phyloP scores from a whole-genome alignment of 495 filamentous ascomycete genomes.

The Halenospora varia region DNA sequence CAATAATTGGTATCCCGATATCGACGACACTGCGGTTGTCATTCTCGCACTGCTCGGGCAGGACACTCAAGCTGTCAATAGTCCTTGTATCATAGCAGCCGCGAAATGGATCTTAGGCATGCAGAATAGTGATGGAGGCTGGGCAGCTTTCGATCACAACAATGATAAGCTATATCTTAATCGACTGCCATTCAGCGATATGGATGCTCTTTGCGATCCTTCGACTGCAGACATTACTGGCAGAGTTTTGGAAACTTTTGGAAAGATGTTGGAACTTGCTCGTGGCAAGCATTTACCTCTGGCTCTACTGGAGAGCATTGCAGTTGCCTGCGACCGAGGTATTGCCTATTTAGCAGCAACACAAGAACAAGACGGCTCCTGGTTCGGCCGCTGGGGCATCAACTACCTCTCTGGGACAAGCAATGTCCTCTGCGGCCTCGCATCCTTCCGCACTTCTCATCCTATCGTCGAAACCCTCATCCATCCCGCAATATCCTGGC shows the following conservation, averaged over 20 bases:
- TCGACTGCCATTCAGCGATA: constrained; percentile 41
- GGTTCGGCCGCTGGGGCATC: constrained; percentile 35
- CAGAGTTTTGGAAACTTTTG: constrained; percentile 37
- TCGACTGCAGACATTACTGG: constrained; percentile 32
- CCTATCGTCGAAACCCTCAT: constrained; percentile 7
- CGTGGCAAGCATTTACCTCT: constrained; percentile 10
- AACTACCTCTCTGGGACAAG: constrained; percentile 35
- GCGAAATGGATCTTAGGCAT: constrained; percentile 37
- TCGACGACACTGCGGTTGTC: constrained; percentile 40
- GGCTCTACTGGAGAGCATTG: background rate
- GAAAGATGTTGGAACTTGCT: constrained; percentile 21
- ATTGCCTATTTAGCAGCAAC: constrained; percentile 15
- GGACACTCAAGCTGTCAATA: constrained; percentile 10
- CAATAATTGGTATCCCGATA: constrained; percentile 37
- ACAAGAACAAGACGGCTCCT: constrained; percentile 29
- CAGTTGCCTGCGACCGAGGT: background rate
- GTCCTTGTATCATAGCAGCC: constrained; percentile 13
- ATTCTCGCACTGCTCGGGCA: constrained; percentile 33
- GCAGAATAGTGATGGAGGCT: constrained; percentile 43
- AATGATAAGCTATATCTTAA: constrained; percentile 37
- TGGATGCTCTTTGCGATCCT: constrained; percentile 29
- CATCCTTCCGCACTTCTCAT: background rate
- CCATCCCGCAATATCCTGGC: constrained; percentile 22
- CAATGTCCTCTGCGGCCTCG: constrained; percentile 29
- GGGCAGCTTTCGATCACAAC: constrained; percentile 38